A percentile compares a stretch with the other conserved stretches of the same genome.
Conservation (phyloP, 2,329 filamentous ascomycete genomes). For the Nigrospora oryzae region DNA sequence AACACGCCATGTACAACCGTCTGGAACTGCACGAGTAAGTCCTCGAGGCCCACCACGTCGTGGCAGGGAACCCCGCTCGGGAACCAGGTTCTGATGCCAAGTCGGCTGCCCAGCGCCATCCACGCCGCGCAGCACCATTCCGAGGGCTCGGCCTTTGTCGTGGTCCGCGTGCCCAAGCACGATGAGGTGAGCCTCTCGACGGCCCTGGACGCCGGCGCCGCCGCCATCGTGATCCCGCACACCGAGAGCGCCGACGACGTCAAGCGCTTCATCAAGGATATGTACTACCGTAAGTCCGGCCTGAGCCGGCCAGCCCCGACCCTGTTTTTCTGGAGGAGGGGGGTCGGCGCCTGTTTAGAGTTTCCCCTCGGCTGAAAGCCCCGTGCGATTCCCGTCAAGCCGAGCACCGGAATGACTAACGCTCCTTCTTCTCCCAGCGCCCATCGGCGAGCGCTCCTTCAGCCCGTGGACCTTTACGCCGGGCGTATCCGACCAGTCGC, state of each 20-base stretch:
- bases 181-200: constrained; percentile 9
- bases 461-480: constrained; percentile 12
- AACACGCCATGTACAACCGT: constrained; percentile 8
- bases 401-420: too few species aligned
- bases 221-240: constrained; percentile 13
- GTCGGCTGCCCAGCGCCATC: constrained; percentile 3
- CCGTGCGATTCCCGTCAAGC: too few species aligned
- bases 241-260: constrained; percentile 11
- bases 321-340: too few species aligned
- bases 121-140: constrained; percentile 13
- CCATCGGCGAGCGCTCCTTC: constrained; percentile 9
- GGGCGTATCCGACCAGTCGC: constrained; percentile 9
- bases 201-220: constrained; percentile 12
- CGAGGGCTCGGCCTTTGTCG: constrained; percentile 11
- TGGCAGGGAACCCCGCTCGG: not conserved
- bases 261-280: constrained; percentile 8
- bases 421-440: constrained; percentile 1
- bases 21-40: constrained; percentile 7
- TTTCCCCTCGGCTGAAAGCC: too few species aligned
- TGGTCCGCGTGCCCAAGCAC: constrained; percentile 11
- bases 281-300: constrained; percentile 10
- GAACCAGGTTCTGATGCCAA: not conserved
- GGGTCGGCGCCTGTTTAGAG: too few species aligned
- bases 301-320: too few species aligned
- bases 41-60: not conserved